Evolutionary conservation across 2,329 filamentous ascomycete genomes (phyloP), one percentile per base, ranked within the genome.

Genomic region (Curvularia lunata): DNA sequence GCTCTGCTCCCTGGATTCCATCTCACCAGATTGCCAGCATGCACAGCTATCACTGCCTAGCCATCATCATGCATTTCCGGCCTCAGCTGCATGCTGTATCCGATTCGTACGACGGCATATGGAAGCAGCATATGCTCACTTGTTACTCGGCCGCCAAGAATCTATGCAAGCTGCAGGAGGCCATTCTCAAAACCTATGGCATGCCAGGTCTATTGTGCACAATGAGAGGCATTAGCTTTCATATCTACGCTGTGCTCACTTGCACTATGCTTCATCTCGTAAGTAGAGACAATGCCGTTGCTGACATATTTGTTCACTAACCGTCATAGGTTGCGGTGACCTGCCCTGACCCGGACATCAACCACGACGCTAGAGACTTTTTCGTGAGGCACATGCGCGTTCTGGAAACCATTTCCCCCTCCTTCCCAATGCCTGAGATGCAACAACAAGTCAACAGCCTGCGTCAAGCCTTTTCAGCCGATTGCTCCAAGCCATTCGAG

Each of bases 371-470:
- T 5, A 86, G 91, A 30, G 90, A 94, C 61, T 98, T 90, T 74
- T 98, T 98, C 71, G 90, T 91, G 2, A 85, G 94, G 47, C 93
- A 97, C 69, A 97, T 98, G 94, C 88, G 93, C 54, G 89, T 98
- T 37, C 82, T 98, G 56, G 94, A 98, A 75, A 88, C 87, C 64
- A 95, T 92, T 67, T 91, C 91, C 72, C 83, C 85, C 8, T 87
- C 88, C 4, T 96, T 91, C 90, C 90, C 91, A 1, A 92, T 96
- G 85, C 89, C 91, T 2, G 93, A 97, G 68, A 90, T 97, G 79
- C 89, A 96, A 74, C 88, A 88, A 52, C 92, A 97, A 76, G 92
- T 98, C 63, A 89, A 97, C 72, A 90, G 91, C 38, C 85, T 98
- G 30, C 88, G 94, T 40, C 88, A 94, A 71, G 94, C 94, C 4